Base-by-base conservation (phyloP, 2,329 filamentous ascomycete genomes). In the Blumeriella jaapii region DNA sequence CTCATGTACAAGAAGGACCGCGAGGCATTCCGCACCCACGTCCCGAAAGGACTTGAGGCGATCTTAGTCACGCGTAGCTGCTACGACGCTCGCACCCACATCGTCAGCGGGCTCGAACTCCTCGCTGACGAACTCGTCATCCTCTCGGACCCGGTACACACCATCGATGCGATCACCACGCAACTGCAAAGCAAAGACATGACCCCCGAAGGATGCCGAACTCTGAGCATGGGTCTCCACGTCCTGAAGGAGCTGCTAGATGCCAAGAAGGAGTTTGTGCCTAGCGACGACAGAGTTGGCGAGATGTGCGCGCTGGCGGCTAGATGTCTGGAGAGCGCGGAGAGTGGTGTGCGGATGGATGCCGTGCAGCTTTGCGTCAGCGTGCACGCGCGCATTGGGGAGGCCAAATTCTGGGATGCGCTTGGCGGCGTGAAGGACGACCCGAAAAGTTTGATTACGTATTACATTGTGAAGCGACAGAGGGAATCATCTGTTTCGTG, bases 281-380 rank as follows among this genome's bases (percentile, higher is more conserved):
- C 71, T 10, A 44, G 24, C 13, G 66, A 71, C 4, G 48, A 47
- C 5, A 70, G 78, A 50, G 59, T 77, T n/a, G 52, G 52, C 0
- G 62, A 61, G 34, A 61, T 78, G 22, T 61, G 68, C 2, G 56
- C 47, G 7, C 59, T 78, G 14, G 64, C 71, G 3, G 60, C 60
- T n/a, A 61, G 65, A 28, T 78, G 73, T 44, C 62, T 79, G 12
- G 71, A 74, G 43, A 75, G 70, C 44, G 53, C 60, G 16, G 73
- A 78, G 49, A 75, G 71, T 30, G 72, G 69, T 5, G 74, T 79
- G 6, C 64, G 74, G 25, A 82, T 84, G 67, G 81, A 82, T 41
- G 78, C 81, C n/a, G 78, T 86, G 29, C 75, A 83, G 54, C 65
- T 86, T n/a, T 85, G 81, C 49, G 75, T 85, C 16, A 74, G 77